Conservation (phyloP, 2,329 filamentous ascomycete genomes). For the Esteya vermicola region DNA sequence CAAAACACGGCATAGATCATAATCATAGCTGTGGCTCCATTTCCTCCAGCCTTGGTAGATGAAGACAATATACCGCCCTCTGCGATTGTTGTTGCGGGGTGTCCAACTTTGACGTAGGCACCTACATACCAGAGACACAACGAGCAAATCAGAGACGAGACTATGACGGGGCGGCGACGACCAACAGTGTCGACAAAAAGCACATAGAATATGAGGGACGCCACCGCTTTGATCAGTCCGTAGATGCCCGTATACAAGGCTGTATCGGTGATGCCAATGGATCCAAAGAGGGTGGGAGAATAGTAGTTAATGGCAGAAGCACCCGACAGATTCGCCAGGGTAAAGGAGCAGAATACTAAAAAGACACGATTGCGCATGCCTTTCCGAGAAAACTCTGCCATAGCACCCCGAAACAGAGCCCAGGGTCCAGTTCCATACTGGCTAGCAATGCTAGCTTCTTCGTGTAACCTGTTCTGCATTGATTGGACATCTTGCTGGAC, state of each 20-base stretch:
- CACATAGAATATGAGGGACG: constrained; percentile 25
- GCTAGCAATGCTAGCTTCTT: constrained; percentile 15
- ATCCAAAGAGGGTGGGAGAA: constrained; percentile 24
- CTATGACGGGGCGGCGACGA: constrained; percentile 23
- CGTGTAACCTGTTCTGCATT: neutral
- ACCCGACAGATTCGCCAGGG: constrained; percentile 25
- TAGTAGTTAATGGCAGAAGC: constrained; percentile 29
- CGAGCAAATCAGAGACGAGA: constrained; percentile 32
- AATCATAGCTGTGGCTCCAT: constrained; percentile 38
- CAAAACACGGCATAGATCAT: constrained; percentile 33
- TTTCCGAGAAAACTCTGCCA: constrained; percentile 19
- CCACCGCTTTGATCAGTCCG: constrained; percentile 28
- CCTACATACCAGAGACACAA: constrained; percentile 36
- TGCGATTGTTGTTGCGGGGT: neutral
- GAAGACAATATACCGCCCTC: constrained; percentile 31
- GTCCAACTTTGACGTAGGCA: constrained; percentile 26
- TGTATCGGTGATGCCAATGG: constrained; percentile 29
- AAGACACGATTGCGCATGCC: constrained; percentile 26
- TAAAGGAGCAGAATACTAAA: constrained; percentile 23
- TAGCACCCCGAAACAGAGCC: constrained; percentile 20
- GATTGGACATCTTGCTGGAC: constrained; percentile 12
- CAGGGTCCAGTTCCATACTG: constrained; percentile 11
- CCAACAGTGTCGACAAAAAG: constrained; percentile 25
- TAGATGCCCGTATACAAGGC: constrained; percentile 36
- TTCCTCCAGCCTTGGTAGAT: constrained; percentile 29